Conservation (phyloP, 2,329 filamentous ascomycete genomes). For the Xylariaceae sp. region DNA sequence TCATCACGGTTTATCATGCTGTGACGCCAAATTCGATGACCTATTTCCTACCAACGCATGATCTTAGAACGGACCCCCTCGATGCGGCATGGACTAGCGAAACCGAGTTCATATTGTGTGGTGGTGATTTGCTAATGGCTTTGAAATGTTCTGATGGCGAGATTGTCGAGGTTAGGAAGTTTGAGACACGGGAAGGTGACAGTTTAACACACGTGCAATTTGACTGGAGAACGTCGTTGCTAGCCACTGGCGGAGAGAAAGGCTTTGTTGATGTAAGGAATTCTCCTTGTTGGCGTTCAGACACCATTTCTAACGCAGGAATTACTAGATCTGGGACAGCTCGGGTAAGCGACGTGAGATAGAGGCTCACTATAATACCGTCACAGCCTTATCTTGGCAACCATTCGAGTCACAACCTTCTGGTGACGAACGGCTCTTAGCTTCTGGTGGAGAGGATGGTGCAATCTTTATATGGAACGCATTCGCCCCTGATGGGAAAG, state of each 20-base stretch:
- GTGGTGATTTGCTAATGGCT: constrained; percentile 55
- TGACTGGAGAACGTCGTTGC: constrained; percentile 55
- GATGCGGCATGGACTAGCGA: constrained; percentile 65
- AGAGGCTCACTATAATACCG: constrained; percentile 59
- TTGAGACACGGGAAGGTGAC: constrained; percentile 57
- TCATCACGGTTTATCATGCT: constrained; percentile 59
- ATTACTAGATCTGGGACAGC: constrained; percentile 56
- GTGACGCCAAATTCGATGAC: constrained; percentile 48
- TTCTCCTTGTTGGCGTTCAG: background rate
- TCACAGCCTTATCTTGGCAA: constrained; percentile 65
- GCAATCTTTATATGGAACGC: constrained; percentile 67
- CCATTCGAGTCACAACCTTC: constrained; percentile 47
- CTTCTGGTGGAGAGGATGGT: constrained; percentile 64
- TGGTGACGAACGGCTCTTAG: constrained; percentile 59
- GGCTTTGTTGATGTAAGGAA: constrained; percentile 62
- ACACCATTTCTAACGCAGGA: constrained; percentile 12
- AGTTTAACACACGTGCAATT: constrained; percentile 59
- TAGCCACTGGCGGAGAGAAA: constrained; percentile 62
- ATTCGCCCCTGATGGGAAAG: constrained; percentile 55
- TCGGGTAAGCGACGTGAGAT: constrained; percentile 58
- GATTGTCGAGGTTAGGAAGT: constrained; percentile 52
- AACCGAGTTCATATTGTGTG: constrained; percentile 60
- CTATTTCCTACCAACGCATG: constrained; percentile 53
- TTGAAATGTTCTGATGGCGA: constrained; percentile 51
- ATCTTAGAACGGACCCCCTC: constrained; percentile 53